Percentiles rank a stretch among this genome's conserved stretches.
Evolutionary conservation across 2,329 filamentous ascomycete genomes (phyloP).

Genomic region (Fusarium nanum): DNA sequence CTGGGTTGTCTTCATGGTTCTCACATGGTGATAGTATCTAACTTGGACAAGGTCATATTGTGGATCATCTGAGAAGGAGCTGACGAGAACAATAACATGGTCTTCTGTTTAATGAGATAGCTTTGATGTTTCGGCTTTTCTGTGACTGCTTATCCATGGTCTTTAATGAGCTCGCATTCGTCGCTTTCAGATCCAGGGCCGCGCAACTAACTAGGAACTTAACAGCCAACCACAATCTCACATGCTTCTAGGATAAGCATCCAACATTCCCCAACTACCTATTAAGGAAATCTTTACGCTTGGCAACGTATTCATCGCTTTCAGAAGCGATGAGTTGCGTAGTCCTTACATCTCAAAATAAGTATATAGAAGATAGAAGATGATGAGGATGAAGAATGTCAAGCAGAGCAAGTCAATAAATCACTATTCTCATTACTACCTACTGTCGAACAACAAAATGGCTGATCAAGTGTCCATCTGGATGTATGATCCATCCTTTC

Average conservation of each 20-base stretch:
- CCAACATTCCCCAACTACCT: neutral
- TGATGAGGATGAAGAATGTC: neutral
- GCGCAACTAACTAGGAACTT: neutral
- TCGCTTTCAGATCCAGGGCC: conserved; percentile 18
- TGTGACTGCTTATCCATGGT: conserved; percentile 28
- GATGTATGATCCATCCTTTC: conserved; percentile 58
- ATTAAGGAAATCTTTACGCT: neutral
- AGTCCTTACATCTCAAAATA: neutral
- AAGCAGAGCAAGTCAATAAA: neutral
- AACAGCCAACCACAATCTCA: conserved; percentile 12
- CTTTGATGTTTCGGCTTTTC: neutral
- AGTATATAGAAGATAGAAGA: conserved; percentile 11
- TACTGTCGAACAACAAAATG: conserved; percentile 18
- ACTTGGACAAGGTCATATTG: neutral
- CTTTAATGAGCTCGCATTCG: conserved; percentile 34
- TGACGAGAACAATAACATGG: neutral
- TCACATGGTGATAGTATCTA: neutral
- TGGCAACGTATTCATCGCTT: conserved; percentile 34
- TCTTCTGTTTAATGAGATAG: neutral
- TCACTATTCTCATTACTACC: neutral
- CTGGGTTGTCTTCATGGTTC: neutral
- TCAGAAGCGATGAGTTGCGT: conserved; percentile 23
- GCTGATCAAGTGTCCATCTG: conserved; percentile 51
- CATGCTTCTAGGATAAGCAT: neutral
- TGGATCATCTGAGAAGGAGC: neutral